Percentiles rank a stretch among this genome's conserved stretches.
Evolutionary conservation across 352 stramenopile genomes (phyloP).

Genomic region (Globisporangium megalacanthum): DNA sequence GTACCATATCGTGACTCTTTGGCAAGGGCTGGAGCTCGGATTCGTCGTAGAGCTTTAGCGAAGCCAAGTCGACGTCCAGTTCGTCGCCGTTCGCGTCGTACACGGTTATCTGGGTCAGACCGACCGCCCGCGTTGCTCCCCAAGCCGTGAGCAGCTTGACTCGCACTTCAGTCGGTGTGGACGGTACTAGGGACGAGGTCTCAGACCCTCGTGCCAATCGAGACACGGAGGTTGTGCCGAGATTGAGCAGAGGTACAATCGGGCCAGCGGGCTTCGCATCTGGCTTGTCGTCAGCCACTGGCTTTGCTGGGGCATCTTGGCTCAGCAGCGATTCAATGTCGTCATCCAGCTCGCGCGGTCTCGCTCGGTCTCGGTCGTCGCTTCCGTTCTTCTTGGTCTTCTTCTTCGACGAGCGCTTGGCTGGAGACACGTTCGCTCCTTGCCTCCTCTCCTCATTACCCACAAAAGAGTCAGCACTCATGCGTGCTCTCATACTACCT

Average conservation of each 20-base stretch:
- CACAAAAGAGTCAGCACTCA: not conserved
- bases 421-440: constrained; percentile 1
- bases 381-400: not conserved
- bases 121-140: constrained; percentile 48
- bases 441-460: not conserved
- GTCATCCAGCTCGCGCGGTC: not conserved
- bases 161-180: constrained; percentile 29
- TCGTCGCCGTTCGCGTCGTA: constrained; percentile 64
- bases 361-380: not conserved
- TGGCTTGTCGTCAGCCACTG: not conserved
- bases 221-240: constrained; percentile 4
- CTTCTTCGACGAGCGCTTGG: constrained; percentile 10
- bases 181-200: not conserved
- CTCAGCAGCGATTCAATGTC: not conserved
- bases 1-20: constrained; percentile 67
- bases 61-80: constrained; percentile 33
- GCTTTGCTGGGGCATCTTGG: not conserved
- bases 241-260: constrained; percentile 25
- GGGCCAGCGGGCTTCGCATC: not conserved
- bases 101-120: constrained; percentile 57
- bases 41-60: constrained; percentile 52
- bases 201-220: not conserved
- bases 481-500: not conserved
- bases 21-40: constrained; percentile 34
- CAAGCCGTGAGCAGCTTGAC: constrained; percentile 72